Evolutionary conservation across 116 monocot genomes (phyloP).

Genomic region (Zostera marina): DNA sequence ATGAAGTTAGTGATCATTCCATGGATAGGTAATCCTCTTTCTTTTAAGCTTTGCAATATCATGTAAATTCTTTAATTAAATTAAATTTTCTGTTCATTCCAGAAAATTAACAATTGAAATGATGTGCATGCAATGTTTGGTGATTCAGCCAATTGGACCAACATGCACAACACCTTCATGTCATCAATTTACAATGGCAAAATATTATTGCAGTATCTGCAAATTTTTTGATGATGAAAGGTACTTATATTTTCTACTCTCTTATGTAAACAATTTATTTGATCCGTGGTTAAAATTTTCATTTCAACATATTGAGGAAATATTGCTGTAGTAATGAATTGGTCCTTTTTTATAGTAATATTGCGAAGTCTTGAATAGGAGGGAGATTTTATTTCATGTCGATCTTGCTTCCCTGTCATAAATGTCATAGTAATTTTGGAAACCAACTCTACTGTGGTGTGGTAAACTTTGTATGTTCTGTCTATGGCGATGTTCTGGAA

Average conservation of each 20-base stretch:
- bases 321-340: no score
- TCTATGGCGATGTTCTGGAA: no score
- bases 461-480: no score
- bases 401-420: no score
- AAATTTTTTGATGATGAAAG: slow-evolving; percentile 99
- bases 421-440: no score
- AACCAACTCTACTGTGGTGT: no score
- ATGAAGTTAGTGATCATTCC: slow-evolving; percentile 95
- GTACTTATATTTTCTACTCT: slow-evolving; percentile 20
- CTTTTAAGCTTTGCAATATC: background rate
- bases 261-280: background rate
- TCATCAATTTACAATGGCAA: slow-evolving; percentile 66
- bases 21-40: slow-evolving; percentile 73
- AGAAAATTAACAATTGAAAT: slow-evolving; percentile 94
- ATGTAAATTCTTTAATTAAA: background rate
- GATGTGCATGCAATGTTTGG: slow-evolving; percentile 95
- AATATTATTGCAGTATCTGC: slow-evolving; percentile 92
- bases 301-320: no score
- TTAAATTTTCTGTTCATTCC: slow-evolving; percentile 6
- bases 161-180: slow-evolving; percentile 71
- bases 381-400: no score
- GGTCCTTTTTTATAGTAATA: no score
- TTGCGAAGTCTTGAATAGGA: no score
- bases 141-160: slow-evolving; percentile 73
- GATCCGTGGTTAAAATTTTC: no score